Evolutionary conservation across 768 basidiomycete genomes (phyloP).

Genomic region (Lactifluus piperatus): DNA sequence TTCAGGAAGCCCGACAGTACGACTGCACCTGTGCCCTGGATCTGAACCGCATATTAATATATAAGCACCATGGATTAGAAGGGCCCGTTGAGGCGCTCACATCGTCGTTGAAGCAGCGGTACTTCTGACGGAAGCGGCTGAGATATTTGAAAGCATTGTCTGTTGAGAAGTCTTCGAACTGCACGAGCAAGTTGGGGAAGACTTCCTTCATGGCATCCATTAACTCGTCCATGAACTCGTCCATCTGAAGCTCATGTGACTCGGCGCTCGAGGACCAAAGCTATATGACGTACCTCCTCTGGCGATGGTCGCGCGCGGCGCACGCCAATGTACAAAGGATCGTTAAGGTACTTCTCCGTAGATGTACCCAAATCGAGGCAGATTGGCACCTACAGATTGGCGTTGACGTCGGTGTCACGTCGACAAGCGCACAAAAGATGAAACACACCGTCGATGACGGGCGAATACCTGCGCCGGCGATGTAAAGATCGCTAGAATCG

Average conservation of each 20-base stretch:
- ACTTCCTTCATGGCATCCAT: constrained; percentile 69
- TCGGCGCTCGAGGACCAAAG: constrained; percentile 26
- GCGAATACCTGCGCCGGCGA: constrained; percentile 44
- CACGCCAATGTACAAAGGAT: constrained; percentile 85
- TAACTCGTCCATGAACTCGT: constrained; percentile 88
- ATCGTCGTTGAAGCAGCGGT: constrained; percentile 80
- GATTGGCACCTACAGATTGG: constrained; percentile 41
- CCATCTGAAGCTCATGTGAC: constrained; percentile 51
- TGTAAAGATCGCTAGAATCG: constrained; percentile 7
- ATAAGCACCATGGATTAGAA: background rate
- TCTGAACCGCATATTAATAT: background rate
- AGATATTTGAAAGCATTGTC: constrained; percentile 88
- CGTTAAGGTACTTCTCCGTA: constrained; percentile 67
- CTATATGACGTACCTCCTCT: constrained; percentile 23
- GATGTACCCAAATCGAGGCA: constrained; percentile 87
- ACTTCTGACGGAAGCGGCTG: constrained; percentile 60
- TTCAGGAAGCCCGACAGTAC: constrained; percentile 86
- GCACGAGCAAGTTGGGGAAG: constrained; percentile 78
- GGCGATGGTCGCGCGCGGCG: constrained; percentile 31
- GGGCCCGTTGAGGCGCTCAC: constrained; percentile 44
- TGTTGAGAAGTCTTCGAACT: constrained; percentile 92
- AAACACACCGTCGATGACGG: constrained; percentile 54
- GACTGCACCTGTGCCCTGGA: constrained; percentile 70
- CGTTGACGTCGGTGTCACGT: background rate
- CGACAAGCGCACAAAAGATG: background rate